Evolutionary conservation across 2,329 filamentous ascomycete genomes (phyloP).

Genomic region (Penicillium frequentans): DNA sequence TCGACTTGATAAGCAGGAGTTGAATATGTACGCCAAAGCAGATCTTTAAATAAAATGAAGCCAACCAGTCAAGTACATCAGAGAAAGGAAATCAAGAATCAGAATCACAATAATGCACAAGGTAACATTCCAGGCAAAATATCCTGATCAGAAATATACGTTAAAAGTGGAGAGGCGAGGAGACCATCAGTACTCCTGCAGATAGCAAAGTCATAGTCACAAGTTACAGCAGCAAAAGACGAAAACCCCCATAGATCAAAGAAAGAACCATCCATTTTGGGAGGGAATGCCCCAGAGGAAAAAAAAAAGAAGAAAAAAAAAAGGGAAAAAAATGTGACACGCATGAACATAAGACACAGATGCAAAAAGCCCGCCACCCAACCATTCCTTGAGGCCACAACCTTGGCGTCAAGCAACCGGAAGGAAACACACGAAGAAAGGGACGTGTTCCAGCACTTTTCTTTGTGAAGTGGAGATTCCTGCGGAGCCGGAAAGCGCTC

Average conservation of each 20-base stretch:
- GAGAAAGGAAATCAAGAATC: not conserved
- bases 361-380: conserved; percentile 16
- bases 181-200: not conserved
- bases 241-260: conserved; percentile 15
- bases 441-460: conserved; percentile 21
- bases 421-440: conserved; percentile 12
- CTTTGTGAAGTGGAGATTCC: not conserved
- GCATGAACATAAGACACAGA: conserved; percentile 1
- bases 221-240: conserved; percentile 19
- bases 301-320: conserved; percentile 4
- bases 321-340: conserved; percentile 1
- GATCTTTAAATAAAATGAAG: not conserved
- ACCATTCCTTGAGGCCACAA: conserved; percentile 12
- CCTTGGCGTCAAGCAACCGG: conserved; percentile 8
- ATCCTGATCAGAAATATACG: conserved; percentile 18
- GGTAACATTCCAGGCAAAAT: conserved; percentile 9
- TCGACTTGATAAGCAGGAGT: not conserved
- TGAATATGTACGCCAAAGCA: not conserved
- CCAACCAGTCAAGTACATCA: not conserved
- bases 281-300: conserved; percentile 7
- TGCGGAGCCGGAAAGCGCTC: not conserved
- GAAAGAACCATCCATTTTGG: conserved; percentile 19
- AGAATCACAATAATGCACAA: conserved; percentile 10
- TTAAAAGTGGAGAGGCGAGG: conserved; percentile 6
- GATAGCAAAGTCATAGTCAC: conserved; percentile 9